Base-by-base conservation (phyloP, 345 rosid species). In the Ceriops zippeliana region DNA sequence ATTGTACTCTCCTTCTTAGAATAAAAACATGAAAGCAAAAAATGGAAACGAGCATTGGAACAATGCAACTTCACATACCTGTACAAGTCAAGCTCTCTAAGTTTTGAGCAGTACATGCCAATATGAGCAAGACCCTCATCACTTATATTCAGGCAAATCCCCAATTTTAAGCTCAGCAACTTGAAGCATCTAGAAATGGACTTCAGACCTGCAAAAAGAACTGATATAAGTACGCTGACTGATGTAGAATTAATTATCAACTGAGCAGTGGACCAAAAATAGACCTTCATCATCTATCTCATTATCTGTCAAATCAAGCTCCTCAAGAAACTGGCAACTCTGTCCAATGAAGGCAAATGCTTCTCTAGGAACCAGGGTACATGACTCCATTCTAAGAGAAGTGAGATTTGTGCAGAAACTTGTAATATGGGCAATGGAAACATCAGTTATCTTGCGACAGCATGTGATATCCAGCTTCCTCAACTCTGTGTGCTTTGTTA, bases 241-340 rank as follows among this genome's bases (percentile, higher is more conserved):
- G 38, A 68, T 3, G 47, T 0, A 35, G 26, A 17, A 64, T 20
- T 31, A n/a, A 15, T 27, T 37, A 32, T 20, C 27, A 42, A 72
- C 17, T 28, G 3, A 21, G 53, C 11, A n/a, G 9, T 17, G 6
- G 42, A 75, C 62, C 38, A 28, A 66, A 69, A 69, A 61, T 38
- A 13, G 73, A 89, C 95, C 95, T 86, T 86, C 80, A 65, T 86
- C 88, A 56, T 89, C 95, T 47, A 89, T 75, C 79, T 89, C 91
- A 11, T 86, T 85, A 63, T 89, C 95, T 19, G 95, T 89, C 61
- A 84, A 69, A 70, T 89, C 95, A 78, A 89, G 88, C 77, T 86
- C 95, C 78, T 89, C 90, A 34, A 89, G 89, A 22, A 65, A 77
- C 42, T 21, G 75, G 79, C 90, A 86, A 8, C 69, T 69, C 70